Base-by-base conservation (phyloP, 257 asterid species). In the Echites panduratus region DNA sequence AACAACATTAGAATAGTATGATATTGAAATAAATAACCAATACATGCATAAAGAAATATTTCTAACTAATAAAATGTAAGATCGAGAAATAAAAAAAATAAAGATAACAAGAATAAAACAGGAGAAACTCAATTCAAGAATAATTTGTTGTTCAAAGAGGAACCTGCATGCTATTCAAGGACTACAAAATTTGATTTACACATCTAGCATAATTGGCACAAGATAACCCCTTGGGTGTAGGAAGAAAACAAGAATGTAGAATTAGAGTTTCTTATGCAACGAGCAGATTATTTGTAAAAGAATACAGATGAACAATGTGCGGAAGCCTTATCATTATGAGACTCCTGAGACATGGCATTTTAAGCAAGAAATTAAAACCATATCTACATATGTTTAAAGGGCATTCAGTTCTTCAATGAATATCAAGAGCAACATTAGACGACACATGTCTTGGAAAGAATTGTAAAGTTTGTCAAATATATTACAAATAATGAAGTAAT, bases 181-280 rank as follows among this genome's bases (percentile, higher is more conserved):
- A 90, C 81, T 92, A 98, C 73, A 95, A 80, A 71, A 95, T 90
- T 82, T 88, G 96, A 82, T 90, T 92, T 76, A 95, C 84, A 71
- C 96, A 89, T 82, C 88, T 87, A 17, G 99, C 98, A 83, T 95
- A 95, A 76, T 95, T 95, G 52, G 96, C 98, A 83, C 89, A 92
- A 35, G 90, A 77, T 53, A 80, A 54, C 76, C 94, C 96, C 84
- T 86, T 95, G 26, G 98, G 98, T 50, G 95, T 80, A 69, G 99
- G 99, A 74, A 95, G 92, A 74, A 92, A 87, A 72, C 99, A 90
- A 67, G 98, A 97, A 98, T 92, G 86, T 80, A 85, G 72, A 79
- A 63, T n/a, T 27, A 62, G 68, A 66, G 45, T 17, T 73, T 78
- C 69, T 79, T 29, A 59, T 40, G 70, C 61, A 65, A 70, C 32